These are phyloP conservation scores for Trichoderma orchidacearum DNA, from an alignment of 495 filamentous ascomycete genomes.

Conservation along the genomic window DNA sequence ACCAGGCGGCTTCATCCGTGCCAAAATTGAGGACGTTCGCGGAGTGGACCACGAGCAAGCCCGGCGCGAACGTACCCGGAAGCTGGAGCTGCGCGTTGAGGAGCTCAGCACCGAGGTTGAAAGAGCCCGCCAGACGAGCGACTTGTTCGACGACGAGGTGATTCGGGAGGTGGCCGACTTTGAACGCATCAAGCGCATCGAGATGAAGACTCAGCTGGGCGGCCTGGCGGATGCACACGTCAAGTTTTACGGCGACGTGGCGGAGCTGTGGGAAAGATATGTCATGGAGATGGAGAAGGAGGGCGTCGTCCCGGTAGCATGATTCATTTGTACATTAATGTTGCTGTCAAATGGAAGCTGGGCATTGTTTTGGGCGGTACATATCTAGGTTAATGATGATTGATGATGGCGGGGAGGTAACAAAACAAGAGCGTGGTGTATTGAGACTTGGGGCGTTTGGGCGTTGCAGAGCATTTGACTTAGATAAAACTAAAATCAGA, in stretches of 20 bases:
- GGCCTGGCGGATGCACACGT: constrained; percentile 75
- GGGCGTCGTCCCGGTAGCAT: constrained; percentile 15
- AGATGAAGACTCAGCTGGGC: constrained; percentile 80
- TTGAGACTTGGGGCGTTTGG: no score
- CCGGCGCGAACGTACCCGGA: constrained; percentile 71
- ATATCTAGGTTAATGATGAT: no score
- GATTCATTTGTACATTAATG: background rate
- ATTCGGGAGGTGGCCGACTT: constrained; percentile 86
- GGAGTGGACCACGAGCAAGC: constrained; percentile 93
- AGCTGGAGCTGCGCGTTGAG: constrained; percentile 83
- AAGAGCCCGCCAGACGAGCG: constrained; percentile 62
- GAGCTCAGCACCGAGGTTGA: constrained; percentile 82
- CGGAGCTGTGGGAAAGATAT: constrained; percentile 83
- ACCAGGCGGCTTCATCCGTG: constrained; percentile 79
- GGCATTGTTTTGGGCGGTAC: no score
- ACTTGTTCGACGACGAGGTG: constrained; percentile 89
- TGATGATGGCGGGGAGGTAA: no score
- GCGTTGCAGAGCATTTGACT: no score
- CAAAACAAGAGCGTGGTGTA: no score
- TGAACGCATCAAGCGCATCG: constrained; percentile 86
- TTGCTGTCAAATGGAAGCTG: background rate
- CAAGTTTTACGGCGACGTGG: constrained; percentile 66
- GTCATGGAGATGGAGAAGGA: constrained; percentile 75
- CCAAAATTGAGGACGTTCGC: constrained; percentile 91
- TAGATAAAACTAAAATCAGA: no score